Percentiles rank a stretch among this genome's conserved stretches.
Conservation (phyloP, 2,329 filamentous ascomycete genomes). For the Colletotrichum sojae region DNA sequence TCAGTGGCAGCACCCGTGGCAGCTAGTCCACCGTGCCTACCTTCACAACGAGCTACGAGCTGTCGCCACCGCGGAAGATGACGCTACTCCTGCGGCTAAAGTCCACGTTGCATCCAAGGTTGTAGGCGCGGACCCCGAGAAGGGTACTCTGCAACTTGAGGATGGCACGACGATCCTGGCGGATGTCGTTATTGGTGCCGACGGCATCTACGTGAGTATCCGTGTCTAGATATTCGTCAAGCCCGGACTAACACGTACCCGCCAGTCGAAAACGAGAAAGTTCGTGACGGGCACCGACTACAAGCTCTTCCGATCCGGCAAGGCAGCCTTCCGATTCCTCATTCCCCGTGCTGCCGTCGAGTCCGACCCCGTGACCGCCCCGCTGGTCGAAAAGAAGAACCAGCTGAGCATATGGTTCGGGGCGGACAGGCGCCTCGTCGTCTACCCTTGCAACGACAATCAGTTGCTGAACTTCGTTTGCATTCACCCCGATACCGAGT, state of each 20-base stretch:
- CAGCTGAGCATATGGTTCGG: slow-evolving; percentile 57
- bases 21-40: slow-evolving; percentile 65
- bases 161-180: slow-evolving; percentile 59
- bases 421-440: slow-evolving; percentile 58
- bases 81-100: slow-evolving; percentile 52
- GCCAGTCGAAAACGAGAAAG: slow-evolving; percentile 46
- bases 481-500: slow-evolving; percentile 64
- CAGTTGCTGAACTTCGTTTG: slow-evolving; percentile 63
- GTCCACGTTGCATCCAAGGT: slow-evolving; percentile 60
- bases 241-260: background rate
- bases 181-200: slow-evolving; percentile 68
- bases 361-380: slow-evolving; percentile 52
- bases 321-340: slow-evolving; percentile 70
- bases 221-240: slow-evolving; percentile 45
- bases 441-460: slow-evolving; percentile 63
- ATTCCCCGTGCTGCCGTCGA: slow-evolving; percentile 52
- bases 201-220: slow-evolving; percentile 63
- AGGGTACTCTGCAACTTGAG: slow-evolving; percentile 59
- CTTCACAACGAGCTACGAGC: slow-evolving; percentile 66
- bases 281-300: slow-evolving; percentile 42
- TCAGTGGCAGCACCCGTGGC: slow-evolving; percentile 62
- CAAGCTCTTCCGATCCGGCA: slow-evolving; percentile 61
- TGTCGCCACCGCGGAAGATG: slow-evolving; percentile 55
- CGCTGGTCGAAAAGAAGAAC: slow-evolving; percentile 48
- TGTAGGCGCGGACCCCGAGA: slow-evolving; percentile 56